phyloP scores from a whole-genome alignment of 805 yeast genomes.

The Candida adriatica region DNA sequence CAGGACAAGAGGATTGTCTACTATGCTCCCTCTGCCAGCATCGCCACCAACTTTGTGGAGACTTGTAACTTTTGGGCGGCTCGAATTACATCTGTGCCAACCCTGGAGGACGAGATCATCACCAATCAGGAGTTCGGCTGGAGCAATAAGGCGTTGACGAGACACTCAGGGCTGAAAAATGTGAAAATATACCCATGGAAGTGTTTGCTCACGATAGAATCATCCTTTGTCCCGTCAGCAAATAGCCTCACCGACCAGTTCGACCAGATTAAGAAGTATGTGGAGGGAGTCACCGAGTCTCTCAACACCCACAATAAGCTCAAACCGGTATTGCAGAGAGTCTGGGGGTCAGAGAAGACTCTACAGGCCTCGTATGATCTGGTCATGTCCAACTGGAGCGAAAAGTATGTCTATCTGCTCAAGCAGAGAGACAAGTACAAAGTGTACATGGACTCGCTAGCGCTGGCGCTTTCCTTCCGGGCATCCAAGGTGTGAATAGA shows the following conservation, averaged over 20 bases:
- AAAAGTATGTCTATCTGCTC: slow-evolving; percentile 30
- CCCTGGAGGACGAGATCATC: slow-evolving; percentile 57
- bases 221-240: slow-evolving; percentile 25
- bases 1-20: slow-evolving; percentile 19
- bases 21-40: slow-evolving; percentile 31
- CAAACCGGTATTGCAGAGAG: slow-evolving; percentile 29
- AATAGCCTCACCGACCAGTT: slow-evolving; percentile 32
- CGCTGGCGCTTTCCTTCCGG: slow-evolving; percentile 23
- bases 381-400: slow-evolving; percentile 37
- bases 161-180: slow-evolving; percentile 19
- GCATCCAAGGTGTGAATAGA: slow-evolving; percentile 15
- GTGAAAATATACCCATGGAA: slow-evolving; percentile 20
- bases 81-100: slow-evolving; percentile 73
- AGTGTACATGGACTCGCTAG: slow-evolving; percentile 28
- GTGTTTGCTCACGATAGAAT: slow-evolving; percentile 22
- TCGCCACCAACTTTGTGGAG: slow-evolving; percentile 63
- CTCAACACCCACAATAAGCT: slow-evolving; percentile 38
- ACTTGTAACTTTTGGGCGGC: slow-evolving; percentile 91
- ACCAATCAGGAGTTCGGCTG: slow-evolving; percentile 80
- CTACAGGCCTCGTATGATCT: slow-evolving; percentile 18
- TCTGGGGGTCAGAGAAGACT: slow-evolving; percentile 25
- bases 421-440: slow-evolving; percentile 30
- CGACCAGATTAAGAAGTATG: slow-evolving; percentile 31
- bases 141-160: slow-evolving; percentile 29
- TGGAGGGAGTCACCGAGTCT: slow-evolving; percentile 30